phyloP scores from a whole-genome alignment of 2,329 filamentous ascomycete genomes.

The Scorias spongiosa region DNA sequence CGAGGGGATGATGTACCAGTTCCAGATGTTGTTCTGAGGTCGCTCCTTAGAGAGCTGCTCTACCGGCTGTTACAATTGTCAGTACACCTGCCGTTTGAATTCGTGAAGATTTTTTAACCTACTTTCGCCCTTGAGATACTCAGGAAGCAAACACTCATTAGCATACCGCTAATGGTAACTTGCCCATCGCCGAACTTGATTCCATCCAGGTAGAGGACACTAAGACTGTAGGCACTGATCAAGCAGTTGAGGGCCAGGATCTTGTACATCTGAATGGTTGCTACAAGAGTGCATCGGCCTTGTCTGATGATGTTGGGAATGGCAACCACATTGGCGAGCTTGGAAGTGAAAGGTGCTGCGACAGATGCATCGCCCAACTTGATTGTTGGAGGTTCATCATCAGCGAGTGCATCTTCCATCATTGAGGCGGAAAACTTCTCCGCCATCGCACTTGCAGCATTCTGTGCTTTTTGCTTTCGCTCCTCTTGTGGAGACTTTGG shows the following conservation, averaged over 20 bases:
- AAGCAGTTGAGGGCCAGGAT: constrained; percentile 95
- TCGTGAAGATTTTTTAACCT: constrained; percentile 14
- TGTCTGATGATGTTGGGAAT: constrained; percentile 98
- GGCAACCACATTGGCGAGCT: constrained; percentile 89
- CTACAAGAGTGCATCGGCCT: constrained; percentile 90
- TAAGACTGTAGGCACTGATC: constrained; percentile 93
- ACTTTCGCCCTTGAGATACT: constrained; percentile 92
- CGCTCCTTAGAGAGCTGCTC: constrained; percentile 93
- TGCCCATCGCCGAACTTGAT: constrained; percentile 99
- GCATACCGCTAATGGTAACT: constrained; percentile 96
- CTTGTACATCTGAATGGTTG: constrained; percentile 99
- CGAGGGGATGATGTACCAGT: constrained; percentile 95
- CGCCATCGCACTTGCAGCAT: constrained; percentile 62
- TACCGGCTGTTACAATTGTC: constrained; percentile 46
- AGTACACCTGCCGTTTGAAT: constrained; percentile 2
- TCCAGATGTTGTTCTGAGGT: constrained; percentile 97
- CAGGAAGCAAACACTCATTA: constrained; percentile 98
- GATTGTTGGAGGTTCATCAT: constrained; percentile 83
- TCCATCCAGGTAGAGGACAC: constrained; percentile 88
- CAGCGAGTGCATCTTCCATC: constrained; percentile 80
- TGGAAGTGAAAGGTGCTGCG: constrained; percentile 92
- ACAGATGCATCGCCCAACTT: constrained; percentile 96
- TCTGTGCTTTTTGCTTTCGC: constrained; percentile 42
- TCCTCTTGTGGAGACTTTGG: constrained; percentile 32
- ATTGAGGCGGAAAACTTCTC: constrained; percentile 75